Percentiles rank a stretch among this genome's conserved stretches.
Conservation (phyloP, 495 filamentous ascomycete genomes). For the Xanthoparmelia taractica region DNA sequence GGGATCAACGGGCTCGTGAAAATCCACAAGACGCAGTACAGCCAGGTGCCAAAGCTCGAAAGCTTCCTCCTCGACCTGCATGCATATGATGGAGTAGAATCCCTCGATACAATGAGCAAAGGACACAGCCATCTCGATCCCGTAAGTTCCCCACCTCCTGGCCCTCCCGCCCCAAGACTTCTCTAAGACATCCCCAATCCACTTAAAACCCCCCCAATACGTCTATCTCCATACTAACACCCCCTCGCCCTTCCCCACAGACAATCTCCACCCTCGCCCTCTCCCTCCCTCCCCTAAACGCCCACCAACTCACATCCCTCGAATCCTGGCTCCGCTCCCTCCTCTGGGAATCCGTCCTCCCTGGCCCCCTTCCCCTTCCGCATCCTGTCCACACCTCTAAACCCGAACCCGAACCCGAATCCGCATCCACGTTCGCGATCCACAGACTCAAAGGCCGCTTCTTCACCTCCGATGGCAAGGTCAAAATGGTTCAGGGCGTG, state of each 20-base stretch:
- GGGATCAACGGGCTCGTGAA: constrained; percentile 88
- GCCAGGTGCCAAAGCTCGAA: constrained; percentile 71
- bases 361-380: constrained; percentile 22
- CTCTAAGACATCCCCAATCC: too few species aligned
- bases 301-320: constrained; percentile 47
- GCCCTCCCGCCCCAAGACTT: not conserved
- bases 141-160: constrained; percentile 37
- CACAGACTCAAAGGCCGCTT: constrained; percentile 82
- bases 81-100: constrained; percentile 76
- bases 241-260: constrained; percentile 34
- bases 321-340: constrained; percentile 79
- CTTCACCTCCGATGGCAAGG: constrained; percentile 49
- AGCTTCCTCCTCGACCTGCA: constrained; percentile 83
- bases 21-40: constrained; percentile 71
- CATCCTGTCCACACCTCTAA: too few species aligned
- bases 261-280: constrained; percentile 83
- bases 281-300: constrained; percentile 48
- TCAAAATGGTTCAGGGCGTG: constrained; percentile 82
- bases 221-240: not conserved
- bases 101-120: constrained; percentile 52
- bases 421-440: constrained; percentile 52
- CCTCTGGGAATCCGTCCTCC: constrained; percentile 72
- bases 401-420: constrained; percentile 9
- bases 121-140: constrained; percentile 80
- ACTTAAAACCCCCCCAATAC: too few species aligned